A percentile compares a stretch with the other conserved stretches of the same genome.
These are phyloP conservation scores for Margaritispora aquatica DNA, from an alignment of 495 filamentous ascomycete species.

Conservation along the genomic window DNA sequence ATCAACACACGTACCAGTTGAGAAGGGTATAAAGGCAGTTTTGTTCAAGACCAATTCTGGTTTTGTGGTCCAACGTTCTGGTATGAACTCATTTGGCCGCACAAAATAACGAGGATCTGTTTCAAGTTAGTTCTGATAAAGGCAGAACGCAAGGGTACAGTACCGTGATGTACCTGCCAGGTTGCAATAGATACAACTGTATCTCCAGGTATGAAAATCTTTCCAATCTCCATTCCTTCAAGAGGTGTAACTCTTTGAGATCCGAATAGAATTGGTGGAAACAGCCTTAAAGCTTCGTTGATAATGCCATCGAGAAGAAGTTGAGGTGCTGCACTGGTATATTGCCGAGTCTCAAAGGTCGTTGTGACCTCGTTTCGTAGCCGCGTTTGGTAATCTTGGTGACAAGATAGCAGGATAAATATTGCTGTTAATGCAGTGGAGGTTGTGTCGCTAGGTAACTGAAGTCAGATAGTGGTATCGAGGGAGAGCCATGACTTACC, in stretches of 20 bases:
- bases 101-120: conserved; percentile 34
- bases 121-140: conserved; percentile 2
- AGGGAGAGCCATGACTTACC: not conserved
- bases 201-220: conserved; percentile 41
- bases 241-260: conserved; percentile 34
- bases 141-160: too few relatives aligned
- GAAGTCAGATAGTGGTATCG: not conserved
- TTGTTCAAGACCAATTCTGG: conserved; percentile 37
- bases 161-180: conserved; percentile 2
- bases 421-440: not conserved
- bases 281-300: conserved; percentile 46
- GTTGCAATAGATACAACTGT: conserved; percentile 27
- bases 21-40: conserved; percentile 46
- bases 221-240: conserved; percentile 41
- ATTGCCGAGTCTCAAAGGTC: not conserved
- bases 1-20: conserved; percentile 22
- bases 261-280: conserved; percentile 33
- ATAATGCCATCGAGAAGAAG: conserved; percentile 40
- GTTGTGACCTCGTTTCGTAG: not conserved
- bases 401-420: not conserved
- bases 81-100: conserved; percentile 37
- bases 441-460: not conserved
- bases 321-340: not conserved
- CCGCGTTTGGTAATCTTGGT: not conserved
- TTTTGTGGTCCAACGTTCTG: conserved; percentile 47